phyloP scores from a whole-genome alignment of 495 filamentous ascomycete genomes.

The Astrocystis sublimbata region DNA sequence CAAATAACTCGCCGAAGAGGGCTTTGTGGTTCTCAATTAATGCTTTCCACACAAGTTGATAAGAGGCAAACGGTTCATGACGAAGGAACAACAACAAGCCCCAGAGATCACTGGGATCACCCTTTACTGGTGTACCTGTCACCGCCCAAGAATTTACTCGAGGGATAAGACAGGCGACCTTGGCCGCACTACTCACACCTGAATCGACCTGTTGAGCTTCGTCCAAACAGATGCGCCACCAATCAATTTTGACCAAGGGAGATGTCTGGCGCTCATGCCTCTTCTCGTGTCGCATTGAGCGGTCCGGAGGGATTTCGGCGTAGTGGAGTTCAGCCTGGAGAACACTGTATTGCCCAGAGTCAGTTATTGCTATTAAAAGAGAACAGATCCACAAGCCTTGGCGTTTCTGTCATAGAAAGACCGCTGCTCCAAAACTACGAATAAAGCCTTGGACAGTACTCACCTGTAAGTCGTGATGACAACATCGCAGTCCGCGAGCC shows the following conservation, averaged over 20 bases:
- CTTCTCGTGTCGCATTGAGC: conserved; percentile 65
- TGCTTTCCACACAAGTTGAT: conserved; percentile 63
- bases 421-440: too few species aligned
- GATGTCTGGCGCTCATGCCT: conserved; percentile 68
- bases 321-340: conserved; percentile 78
- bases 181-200: conserved; percentile 79
- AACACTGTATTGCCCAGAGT: too few species aligned
- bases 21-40: conserved; percentile 60
- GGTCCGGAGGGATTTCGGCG: conserved; percentile 61
- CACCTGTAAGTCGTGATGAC: conserved; percentile 93
- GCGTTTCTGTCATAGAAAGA: too few species aligned
- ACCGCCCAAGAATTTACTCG: conserved; percentile 87
- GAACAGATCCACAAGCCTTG: too few species aligned
- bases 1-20: conserved; percentile 66
- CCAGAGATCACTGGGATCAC: conserved; percentile 68
- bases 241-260: conserved; percentile 74
- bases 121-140: conserved; percentile 87
- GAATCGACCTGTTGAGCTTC: conserved; percentile 96
- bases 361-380: too few species aligned
- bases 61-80: conserved; percentile 70
- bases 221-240: conserved; percentile 93
- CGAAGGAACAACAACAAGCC: conserved; percentile 80
- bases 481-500: conserved; percentile 65
- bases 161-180: conserved; percentile 76
- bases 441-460: too few species aligned